phyloP scores from a whole-genome alignment of 2,329 filamentous ascomycete species.

The Hymenoscyphus salicellus region DNA sequence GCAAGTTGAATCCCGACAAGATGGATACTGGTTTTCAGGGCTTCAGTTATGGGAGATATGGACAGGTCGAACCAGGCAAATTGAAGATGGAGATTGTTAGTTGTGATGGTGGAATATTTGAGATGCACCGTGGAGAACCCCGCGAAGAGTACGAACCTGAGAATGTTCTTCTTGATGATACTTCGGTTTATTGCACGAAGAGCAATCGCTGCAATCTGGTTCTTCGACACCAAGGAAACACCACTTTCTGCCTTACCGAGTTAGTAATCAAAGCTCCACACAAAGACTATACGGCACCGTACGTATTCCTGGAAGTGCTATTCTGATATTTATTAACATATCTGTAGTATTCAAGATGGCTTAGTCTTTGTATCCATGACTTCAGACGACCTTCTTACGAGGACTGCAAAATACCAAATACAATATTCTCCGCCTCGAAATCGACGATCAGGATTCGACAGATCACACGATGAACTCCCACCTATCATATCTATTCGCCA shows the following conservation, averaged over 20 bases:
- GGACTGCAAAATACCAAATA: conserved; percentile 73
- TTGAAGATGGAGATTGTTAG: conserved; percentile 84
- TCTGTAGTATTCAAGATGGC: conserved; percentile 74
- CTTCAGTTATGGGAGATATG: conserved; percentile 80
- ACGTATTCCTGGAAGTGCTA: conserved; percentile 43
- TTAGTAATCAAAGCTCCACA: conserved; percentile 83
- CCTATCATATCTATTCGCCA: conserved; percentile 53
- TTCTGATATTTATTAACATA: conserved; percentile 22
- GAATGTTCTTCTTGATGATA: conserved; percentile 80
- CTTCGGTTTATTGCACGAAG: conserved; percentile 85
- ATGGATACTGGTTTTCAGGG: conserved; percentile 46
- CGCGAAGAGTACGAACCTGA: conserved; percentile 58
- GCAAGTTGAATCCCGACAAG: conserved; percentile 66
- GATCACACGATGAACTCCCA: conserved; percentile 32
- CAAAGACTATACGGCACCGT: conserved; percentile 80
- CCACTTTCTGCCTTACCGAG: conserved; percentile 79
- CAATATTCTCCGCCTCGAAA: conserved; percentile 48
- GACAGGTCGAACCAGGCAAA: conserved; percentile 79
- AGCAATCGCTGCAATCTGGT: conserved; percentile 85
- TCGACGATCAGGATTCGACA: conserved; percentile 27
- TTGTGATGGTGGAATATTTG: conserved; percentile 77
- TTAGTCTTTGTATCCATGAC: conserved; percentile 90
- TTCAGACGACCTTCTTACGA: conserved; percentile 68
- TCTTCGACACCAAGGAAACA: conserved; percentile 74
- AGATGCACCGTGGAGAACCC: conserved; percentile 51